A percentile compares a stretch with the other conserved stretches of the same genome.
Conservation (phyloP, 2,329 filamentous ascomycete genomes). For the Cytospora paraplurivora region DNA sequence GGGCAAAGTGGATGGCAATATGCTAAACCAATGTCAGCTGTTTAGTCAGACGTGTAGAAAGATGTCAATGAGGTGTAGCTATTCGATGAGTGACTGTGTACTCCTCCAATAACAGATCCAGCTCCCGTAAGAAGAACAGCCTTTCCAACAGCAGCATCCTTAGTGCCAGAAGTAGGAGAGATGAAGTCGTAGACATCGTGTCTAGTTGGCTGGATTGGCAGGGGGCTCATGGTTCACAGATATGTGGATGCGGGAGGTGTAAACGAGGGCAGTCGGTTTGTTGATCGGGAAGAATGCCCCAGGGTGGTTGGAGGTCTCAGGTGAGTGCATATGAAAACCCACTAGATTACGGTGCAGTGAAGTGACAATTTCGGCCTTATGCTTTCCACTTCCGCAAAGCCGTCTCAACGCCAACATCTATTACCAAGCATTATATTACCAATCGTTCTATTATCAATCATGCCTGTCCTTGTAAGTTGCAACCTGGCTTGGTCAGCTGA, state of each 20-base stretch:
- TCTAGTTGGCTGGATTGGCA: not conserved
- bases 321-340: no score
- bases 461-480: no score
- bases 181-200: conserved; percentile 6
- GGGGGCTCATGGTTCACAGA: not conserved
- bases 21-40: not conserved
- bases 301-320: no score
- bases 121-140: conserved; percentile 1
- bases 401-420: no score
- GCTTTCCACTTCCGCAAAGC: no score
- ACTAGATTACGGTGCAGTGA: no score
- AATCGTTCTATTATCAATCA: no score
- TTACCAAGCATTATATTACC: no score
- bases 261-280: no score
- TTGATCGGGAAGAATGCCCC: no score
- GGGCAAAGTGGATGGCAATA: not conserved
- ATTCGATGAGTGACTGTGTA: not conserved
- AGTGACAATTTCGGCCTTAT: no score
- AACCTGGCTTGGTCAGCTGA: no score
- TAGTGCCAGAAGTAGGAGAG: not conserved
- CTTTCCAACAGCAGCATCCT: conserved; percentile 1
- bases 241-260: not conserved
- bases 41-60: not conserved
- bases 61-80: not conserved
- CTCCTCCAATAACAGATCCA: not conserved